A percentile compares a stretch with the other conserved stretches of the same genome.
phyloP scores from a whole-genome alignment of 2,329 filamentous ascomycete genomes.

The Aspergillus puulaauensis region DNA sequence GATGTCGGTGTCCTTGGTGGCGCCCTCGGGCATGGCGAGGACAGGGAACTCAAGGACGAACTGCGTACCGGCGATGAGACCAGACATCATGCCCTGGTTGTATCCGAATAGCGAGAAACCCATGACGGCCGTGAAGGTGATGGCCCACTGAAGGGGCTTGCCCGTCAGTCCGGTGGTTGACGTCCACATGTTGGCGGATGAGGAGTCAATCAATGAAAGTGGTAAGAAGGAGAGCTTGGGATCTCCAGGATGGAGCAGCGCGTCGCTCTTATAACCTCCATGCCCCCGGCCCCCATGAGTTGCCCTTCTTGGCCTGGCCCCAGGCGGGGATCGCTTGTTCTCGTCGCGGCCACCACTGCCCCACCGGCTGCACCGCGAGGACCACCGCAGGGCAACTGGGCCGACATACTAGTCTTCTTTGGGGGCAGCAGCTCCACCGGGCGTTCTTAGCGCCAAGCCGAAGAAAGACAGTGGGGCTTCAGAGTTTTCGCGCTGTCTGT shows the following conservation, averaged over 20 bases:
- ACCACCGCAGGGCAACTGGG: neutral
- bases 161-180: constrained; percentile 28
- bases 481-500: neutral
- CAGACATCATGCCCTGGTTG: constrained; percentile 37
- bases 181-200: constrained; percentile 31
- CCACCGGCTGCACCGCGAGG: neutral
- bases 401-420: neutral
- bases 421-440: neutral
- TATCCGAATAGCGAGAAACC: constrained; percentile 55
- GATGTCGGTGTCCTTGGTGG: constrained; percentile 30
- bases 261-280: neutral
- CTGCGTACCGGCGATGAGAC: constrained; percentile 26
- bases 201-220: neutral
- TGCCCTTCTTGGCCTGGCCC: neutral
- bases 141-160: constrained; percentile 20
- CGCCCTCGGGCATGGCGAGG: constrained; percentile 12
- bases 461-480: neutral
- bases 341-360: neutral
- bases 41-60: constrained; percentile 26
- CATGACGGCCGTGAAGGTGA: constrained; percentile 33
- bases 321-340: neutral
- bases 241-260: neutral
- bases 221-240: neutral
- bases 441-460: neutral
- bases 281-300: neutral